These are phyloP conservation scores for Plectosphaerella cucumerina DNA, from an alignment of 2,329 filamentous ascomycete genomes.

Conservation along the genomic window DNA sequence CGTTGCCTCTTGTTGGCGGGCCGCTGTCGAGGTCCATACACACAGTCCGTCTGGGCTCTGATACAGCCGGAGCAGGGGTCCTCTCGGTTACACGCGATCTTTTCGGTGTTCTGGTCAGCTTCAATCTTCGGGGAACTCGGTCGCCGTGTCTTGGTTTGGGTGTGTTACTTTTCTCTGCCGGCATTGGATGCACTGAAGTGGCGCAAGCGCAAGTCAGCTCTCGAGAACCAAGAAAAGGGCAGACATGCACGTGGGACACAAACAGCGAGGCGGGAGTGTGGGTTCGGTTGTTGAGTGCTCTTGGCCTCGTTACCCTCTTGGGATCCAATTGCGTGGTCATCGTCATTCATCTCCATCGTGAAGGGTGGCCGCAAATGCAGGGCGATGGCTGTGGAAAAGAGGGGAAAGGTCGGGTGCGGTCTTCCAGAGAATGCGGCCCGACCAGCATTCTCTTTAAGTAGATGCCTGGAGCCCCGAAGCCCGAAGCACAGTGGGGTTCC, in stretches of 20 bases:
- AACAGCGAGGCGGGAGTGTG: background rate
- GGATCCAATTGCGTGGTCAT: background rate
- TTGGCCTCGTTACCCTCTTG: background rate
- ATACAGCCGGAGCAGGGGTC: background rate
- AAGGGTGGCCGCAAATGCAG: background rate
- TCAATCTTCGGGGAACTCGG: background rate
- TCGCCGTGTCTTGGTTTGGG: background rate
- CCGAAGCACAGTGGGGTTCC: background rate
- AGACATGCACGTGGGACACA: background rate
- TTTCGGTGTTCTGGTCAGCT: background rate
- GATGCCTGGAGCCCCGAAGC: background rate
- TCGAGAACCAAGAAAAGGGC: too few species aligned
- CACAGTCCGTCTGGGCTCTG: background rate
- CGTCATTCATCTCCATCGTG: background rate
- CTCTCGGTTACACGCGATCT: background rate
- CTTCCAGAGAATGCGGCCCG: background rate
- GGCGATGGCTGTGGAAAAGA: background rate
- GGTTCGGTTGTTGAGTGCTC: background rate
- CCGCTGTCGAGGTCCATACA: background rate
- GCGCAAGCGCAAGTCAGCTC: background rate
- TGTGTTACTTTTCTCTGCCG: background rate
- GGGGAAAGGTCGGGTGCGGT: background rate
- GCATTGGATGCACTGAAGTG: background rate
- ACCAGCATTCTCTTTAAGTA: background rate
- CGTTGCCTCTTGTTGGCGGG: conserved; percentile 11